These are phyloP conservation scores for Puccinia horiana DNA, from an alignment of 1,284 basidiomycete species.

Conservation along the genomic window DNA sequence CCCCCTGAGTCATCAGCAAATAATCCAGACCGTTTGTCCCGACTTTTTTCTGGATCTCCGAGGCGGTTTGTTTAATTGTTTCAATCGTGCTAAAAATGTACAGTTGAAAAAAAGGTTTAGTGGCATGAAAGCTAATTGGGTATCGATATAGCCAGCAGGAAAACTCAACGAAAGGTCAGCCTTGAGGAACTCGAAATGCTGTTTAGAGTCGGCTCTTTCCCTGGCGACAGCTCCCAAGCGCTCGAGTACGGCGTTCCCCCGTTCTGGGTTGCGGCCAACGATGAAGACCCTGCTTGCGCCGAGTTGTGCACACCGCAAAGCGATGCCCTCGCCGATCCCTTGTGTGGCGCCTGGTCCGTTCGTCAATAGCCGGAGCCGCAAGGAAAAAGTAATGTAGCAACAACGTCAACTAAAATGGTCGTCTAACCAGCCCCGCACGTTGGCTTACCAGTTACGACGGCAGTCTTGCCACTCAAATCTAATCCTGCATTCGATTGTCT, in stretches of 20 bases:
- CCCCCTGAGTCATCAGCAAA: constrained; percentile 58
- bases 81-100: constrained; percentile 32
- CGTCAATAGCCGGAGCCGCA: constrained; percentile 24
- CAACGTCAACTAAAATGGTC: constrained; percentile 52
- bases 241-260: constrained; percentile 55
- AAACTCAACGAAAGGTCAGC: constrained; percentile 48
- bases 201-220: not conserved
- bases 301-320: constrained; percentile 20
- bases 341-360: constrained; percentile 22
- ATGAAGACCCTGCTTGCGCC: constrained; percentile 58
- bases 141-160: not conserved
- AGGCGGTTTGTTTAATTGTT: constrained; percentile 22
- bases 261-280: constrained; percentile 57
- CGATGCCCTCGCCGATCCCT: constrained; percentile 36
- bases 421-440: constrained; percentile 9
- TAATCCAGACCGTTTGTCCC: constrained; percentile 56
- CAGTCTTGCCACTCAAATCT: constrained; percentile 53
- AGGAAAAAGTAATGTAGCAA: constrained; percentile 52
- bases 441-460: constrained; percentile 54
- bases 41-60: constrained; percentile 21
- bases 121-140: not conserved
- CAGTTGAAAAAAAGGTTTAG: not conserved
- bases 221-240: constrained; percentile 50
- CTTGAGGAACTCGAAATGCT: constrained; percentile 38
- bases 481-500: constrained; percentile 51